Conservation (phyloP, 1,284 basidiomycete genomes). For the Cutaneotrichosporon sp. region DNA sequence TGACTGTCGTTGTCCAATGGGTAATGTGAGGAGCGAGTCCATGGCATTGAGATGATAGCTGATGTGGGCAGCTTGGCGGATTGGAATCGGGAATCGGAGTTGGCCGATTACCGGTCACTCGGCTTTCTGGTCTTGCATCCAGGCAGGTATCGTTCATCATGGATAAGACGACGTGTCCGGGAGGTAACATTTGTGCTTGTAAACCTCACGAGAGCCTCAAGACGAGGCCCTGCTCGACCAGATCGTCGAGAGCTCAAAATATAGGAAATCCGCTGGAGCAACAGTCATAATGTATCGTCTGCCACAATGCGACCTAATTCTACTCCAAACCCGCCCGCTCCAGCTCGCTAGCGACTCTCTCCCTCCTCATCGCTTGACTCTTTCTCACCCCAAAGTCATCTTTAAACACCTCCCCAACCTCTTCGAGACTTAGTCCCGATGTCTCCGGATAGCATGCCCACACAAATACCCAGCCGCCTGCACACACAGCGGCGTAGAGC, state of each 20-base stretch:
- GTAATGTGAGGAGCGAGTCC: not conserved
- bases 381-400: constrained; percentile 51
- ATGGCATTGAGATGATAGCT: not conserved
- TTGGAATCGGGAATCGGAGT: not conserved
- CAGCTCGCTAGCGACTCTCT: not conserved
- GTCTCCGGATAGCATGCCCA: constrained; percentile 70
- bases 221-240: no score
- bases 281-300: no score
- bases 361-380: constrained; percentile 36
- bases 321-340: no score
- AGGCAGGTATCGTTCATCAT: no score
- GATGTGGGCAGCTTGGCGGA: not conserved
- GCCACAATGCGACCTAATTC: no score
- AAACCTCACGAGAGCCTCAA: no score
- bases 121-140: no score
- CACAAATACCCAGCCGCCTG: constrained; percentile 66
- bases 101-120: not conserved
- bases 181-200: no score
- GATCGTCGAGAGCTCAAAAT: no score
- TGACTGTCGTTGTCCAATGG: not conserved
- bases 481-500: constrained; percentile 70
- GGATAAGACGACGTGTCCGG: no score
- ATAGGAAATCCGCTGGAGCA: no score
- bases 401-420: constrained; percentile 54
- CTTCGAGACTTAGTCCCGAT: constrained; percentile 42